Conservation (phyloP, 495 filamentous ascomycete genomes). For the Hypoxylon trugodes region DNA sequence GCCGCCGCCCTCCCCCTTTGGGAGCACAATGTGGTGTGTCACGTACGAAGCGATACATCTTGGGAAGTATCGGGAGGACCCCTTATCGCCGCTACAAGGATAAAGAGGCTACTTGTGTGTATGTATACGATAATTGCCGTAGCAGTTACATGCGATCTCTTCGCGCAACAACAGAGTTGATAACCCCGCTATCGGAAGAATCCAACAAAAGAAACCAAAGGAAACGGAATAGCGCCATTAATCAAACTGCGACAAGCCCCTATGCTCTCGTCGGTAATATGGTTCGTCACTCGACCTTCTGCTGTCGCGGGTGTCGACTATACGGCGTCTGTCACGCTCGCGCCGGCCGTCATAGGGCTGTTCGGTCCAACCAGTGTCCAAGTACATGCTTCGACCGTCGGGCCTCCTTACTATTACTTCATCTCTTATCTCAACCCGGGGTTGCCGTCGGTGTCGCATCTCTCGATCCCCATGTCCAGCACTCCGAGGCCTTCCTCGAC, state of each 20-base stretch:
- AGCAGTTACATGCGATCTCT: too few species aligned
- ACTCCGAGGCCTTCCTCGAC: slow-evolving; percentile 2
- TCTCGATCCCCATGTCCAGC: background rate
- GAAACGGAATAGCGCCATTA: too few species aligned
- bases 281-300: background rate
- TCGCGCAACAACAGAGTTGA: too few species aligned
- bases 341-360: background rate
- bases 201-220: too few species aligned
- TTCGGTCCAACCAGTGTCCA: background rate
- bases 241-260: background rate
- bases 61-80: too few species aligned
- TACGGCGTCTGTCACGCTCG: background rate
- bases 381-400: slow-evolving; percentile 1
- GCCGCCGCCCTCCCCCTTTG: too few species aligned
- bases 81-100: too few species aligned
- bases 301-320: background rate
- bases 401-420: slow-evolving; percentile 7
- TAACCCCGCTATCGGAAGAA: too few species aligned
- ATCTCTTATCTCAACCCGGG: slow-evolving; percentile 10
- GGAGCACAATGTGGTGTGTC: too few species aligned
- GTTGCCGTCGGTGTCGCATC: background rate
- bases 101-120: too few species aligned
- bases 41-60: too few species aligned
- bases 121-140: too few species aligned
- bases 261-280: background rate